Percentiles rank a stretch among this genome's conserved stretches.
Conservation (phyloP, 1,139 yeast genomes). For the Kurtzmaniella quercitrusa region DNA sequence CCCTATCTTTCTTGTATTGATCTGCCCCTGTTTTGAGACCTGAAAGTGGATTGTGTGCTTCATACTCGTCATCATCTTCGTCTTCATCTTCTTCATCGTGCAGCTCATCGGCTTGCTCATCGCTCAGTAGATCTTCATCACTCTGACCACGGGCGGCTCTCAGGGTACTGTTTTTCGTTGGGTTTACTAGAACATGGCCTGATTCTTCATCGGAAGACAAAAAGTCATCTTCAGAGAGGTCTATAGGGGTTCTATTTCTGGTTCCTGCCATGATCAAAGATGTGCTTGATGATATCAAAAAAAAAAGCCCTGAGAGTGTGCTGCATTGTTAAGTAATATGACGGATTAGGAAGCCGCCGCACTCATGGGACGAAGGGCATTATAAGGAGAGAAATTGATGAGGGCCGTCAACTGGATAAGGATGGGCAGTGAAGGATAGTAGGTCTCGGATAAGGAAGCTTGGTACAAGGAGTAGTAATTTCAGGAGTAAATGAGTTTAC, state of each 20-base stretch:
- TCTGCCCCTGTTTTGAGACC: neutral
- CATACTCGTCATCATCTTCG: conserved; percentile 9
- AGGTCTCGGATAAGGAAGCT: too few relatives aligned
- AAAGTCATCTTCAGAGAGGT: conserved; percentile 17
- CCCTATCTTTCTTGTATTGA: conserved; percentile 5
- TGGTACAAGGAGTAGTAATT: too few relatives aligned
- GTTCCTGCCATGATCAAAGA: neutral
- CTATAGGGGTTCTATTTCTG: conserved; percentile 3
- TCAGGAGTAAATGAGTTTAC: too few relatives aligned
- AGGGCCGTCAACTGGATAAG: too few relatives aligned
- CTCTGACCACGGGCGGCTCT: neutral
- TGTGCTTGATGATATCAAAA: neutral
- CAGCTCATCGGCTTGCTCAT: conserved; percentile 10
- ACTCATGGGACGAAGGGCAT: too few relatives aligned
- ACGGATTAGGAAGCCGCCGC: neutral
- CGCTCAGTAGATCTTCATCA: conserved; percentile 3
- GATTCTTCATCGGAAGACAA: conserved; percentile 10
- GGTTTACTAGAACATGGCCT: neutral
- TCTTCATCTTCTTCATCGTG: conserved; percentile 11
- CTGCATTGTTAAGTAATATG: neutral
- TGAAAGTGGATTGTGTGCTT: conserved; percentile 1
- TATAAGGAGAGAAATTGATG: too few relatives aligned
- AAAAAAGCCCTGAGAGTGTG: neutral
- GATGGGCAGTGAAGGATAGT: too few relatives aligned
- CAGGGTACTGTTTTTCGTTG: neutral